phyloP scores from a whole-genome alignment of 2,329 filamentous ascomycete species.

The Pyrenochaeta sp. region DNA sequence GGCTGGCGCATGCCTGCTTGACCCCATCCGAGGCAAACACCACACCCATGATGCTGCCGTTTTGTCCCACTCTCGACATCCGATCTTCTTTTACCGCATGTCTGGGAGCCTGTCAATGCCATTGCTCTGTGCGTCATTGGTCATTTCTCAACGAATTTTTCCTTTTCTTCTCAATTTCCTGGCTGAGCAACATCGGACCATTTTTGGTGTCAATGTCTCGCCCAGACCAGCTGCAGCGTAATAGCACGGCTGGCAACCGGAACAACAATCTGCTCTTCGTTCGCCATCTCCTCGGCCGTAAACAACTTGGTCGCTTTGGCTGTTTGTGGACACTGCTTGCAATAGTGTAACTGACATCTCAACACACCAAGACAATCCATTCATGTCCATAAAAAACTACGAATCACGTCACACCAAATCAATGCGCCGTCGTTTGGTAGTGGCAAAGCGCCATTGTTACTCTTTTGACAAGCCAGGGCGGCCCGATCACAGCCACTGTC shows the following conservation, averaged over 20 bases:
- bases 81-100: conserved; percentile 29
- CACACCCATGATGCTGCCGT: conserved; percentile 38
- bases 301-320: conserved; percentile 1
- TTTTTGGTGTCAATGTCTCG: conserved; percentile 22
- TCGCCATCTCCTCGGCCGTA: conserved; percentile 10
- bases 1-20: conserved; percentile 31
- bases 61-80: conserved; percentile 33
- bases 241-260: conserved; percentile 25
- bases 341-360: conserved; percentile 34
- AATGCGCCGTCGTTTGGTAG: conserved; percentile 17
- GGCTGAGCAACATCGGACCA: conserved; percentile 16
- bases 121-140: conserved; percentile 24
- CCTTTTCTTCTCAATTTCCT: conserved; percentile 16
- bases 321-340: conserved; percentile 33
- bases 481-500: conserved; percentile 14
- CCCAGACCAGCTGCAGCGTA: conserved; percentile 21
- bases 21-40: conserved; percentile 38
- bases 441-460: conserved; percentile 26
- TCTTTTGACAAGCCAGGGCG: conserved; percentile 23
- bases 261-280: conserved; percentile 12
- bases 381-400: conserved; percentile 23
- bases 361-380: conserved; percentile 35
- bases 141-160: conserved; percentile 11
- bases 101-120: conserved; percentile 20
- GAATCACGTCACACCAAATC: conserved; percentile 30